Percentiles rank a stretch among this genome's conserved stretches.
Conservation (phyloP, 257 asterid species). For the Coffea eugenioides region DNA sequence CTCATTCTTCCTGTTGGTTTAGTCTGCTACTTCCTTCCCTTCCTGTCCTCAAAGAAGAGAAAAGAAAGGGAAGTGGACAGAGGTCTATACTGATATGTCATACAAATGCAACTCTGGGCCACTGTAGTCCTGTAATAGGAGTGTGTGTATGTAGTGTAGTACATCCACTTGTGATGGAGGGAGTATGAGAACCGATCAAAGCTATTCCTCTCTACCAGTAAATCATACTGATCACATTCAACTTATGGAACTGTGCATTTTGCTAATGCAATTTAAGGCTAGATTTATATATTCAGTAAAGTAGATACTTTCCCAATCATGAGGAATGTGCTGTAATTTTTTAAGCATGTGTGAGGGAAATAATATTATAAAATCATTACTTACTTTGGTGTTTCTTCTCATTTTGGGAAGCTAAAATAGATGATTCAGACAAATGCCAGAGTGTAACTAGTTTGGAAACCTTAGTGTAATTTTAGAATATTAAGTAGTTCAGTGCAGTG, state of each 20-base stretch:
- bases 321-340: neutral
- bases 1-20: constrained; percentile 22
- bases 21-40: neutral
- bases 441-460: neutral
- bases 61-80: neutral
- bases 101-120: neutral
- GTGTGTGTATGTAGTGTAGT: neutral
- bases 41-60: neutral
- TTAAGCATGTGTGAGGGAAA: neutral
- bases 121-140: neutral
- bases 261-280: neutral
- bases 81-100: neutral
- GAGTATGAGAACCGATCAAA: neutral
- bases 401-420: neutral
- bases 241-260: neutral
- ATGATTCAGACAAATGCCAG: neutral
- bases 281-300: neutral
- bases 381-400: neutral
- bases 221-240: neutral
- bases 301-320: neutral
- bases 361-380: neutral
- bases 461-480: neutral
- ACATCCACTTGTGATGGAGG: neutral
- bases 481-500: neutral
- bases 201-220: neutral